Evolutionary conservation across 352 stramenopile species (phyloP).

Genomic region (Aphanomyces invadans): DNA sequence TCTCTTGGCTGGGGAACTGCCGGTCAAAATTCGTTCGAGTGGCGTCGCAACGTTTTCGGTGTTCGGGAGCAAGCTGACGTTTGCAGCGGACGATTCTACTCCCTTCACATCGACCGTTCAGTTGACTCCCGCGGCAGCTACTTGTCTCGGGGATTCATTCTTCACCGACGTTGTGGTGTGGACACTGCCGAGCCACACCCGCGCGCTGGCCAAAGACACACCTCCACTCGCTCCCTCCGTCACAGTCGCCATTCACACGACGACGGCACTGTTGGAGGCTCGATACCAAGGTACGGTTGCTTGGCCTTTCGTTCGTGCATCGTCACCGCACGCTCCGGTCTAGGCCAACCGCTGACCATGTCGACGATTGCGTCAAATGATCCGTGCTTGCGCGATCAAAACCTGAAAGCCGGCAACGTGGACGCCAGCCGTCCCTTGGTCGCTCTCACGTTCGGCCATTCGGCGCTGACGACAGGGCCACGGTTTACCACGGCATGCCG

Average conservation of each 20-base stretch:
- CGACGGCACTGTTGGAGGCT: neutral
- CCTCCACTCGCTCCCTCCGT: slow-evolving; percentile 33
- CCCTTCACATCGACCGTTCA: neutral
- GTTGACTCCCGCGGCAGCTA: slow-evolving; percentile 36
- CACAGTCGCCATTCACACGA: slow-evolving; percentile 14
- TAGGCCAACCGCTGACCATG: slow-evolving; percentile 7
- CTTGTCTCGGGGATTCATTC: slow-evolving; percentile 40
- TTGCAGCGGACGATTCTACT: slow-evolving; percentile 18
- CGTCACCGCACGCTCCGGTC: neutral
- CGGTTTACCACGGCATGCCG: slow-evolving; percentile 59
- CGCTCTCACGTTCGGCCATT: slow-evolving; percentile 43
- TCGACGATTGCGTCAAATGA: neutral
- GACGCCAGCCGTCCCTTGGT: slow-evolving; percentile 37
- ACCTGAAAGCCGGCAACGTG: slow-evolving; percentile 1
- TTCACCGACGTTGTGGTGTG: slow-evolving; percentile 49
- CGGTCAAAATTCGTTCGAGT: slow-evolving; percentile 28
- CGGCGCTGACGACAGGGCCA: slow-evolving; percentile 36
- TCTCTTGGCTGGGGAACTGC: slow-evolving; percentile 36
- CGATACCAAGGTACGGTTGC: slow-evolving; percentile 19
- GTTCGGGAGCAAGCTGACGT: slow-evolving; percentile 30
- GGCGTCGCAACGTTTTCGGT: slow-evolving; percentile 36
- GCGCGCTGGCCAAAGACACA: slow-evolving; percentile 36
- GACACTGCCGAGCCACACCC: slow-evolving; percentile 32
- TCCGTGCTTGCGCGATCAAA: slow-evolving; percentile 4
- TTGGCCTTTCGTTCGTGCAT: neutral